Evolutionary conservation across 1,284 basidiomycete genomes (phyloP).

Genomic region (Porodaedalea pini): DNA sequence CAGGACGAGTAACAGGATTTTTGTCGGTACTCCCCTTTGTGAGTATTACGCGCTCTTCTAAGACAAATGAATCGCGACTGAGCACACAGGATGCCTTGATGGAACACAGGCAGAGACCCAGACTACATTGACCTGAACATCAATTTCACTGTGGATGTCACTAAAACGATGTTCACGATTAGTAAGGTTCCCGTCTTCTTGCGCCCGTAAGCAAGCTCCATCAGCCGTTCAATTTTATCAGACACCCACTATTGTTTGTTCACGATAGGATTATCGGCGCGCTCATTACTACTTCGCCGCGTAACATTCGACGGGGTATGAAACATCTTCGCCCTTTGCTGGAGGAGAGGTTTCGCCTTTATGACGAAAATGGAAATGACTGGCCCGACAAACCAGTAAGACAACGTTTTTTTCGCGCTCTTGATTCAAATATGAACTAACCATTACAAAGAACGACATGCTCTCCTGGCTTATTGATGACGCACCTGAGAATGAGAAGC

Average conservation of each 20-base stretch:
- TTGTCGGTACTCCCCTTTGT: constrained; percentile 41
- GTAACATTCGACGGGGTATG: constrained; percentile 14
- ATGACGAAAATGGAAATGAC: constrained; percentile 25
- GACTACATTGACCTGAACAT: constrained; percentile 38
- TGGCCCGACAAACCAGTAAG: constrained; percentile 26
- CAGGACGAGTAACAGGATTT: constrained; percentile 38
- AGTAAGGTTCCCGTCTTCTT: constrained; percentile 36
- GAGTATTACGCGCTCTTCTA: constrained; percentile 13
- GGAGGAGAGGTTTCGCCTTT: constrained; percentile 24
- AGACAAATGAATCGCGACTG: background rate
- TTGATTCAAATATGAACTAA: constrained; percentile 40
- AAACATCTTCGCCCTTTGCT: constrained; percentile 26
- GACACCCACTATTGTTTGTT: background rate
- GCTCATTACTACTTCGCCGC: constrained; percentile 18
- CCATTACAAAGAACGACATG: constrained; percentile 21
- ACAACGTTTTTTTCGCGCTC: no score
- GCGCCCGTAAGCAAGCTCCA: constrained; percentile 12
- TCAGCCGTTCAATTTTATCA: no score
- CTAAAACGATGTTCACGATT: constrained; percentile 28
- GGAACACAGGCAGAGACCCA: constrained; percentile 36
- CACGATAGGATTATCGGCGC: constrained; percentile 22
- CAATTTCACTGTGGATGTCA: constrained; percentile 31
- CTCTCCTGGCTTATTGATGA: constrained; percentile 19
- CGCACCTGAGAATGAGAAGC: constrained; percentile 11
- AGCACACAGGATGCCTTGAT: no score